Evolutionary conservation across 108 stramenopile species (phyloP), one percentile per base, ranked within the genome.

Genomic region (Skeletonema marinoi): DNA sequence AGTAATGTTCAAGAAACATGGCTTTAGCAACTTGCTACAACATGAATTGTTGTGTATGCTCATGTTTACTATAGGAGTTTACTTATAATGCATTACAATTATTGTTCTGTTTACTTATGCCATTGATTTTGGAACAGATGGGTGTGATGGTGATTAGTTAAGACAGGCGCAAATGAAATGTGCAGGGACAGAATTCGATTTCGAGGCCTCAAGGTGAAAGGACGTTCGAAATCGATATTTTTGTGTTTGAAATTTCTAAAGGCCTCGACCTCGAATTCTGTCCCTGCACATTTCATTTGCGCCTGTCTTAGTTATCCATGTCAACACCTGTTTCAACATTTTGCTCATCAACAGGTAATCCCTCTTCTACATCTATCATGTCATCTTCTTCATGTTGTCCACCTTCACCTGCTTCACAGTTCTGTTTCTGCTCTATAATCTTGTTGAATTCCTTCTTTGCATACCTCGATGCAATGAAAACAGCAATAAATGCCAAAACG

Each of bases 21-120:
- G 92, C 3, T 89, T 89, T 70, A 86, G 88, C 36, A 89, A 88
- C 38, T 89, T 86, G 79, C 71, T 85, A n/a, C 89, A 89, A 70
- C 89, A 92, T 61, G 63, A 78, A 42, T 62, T 92, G 8, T 63
- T 92, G 70, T 89, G 88, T 66, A 50, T 83, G 65, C 66, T 92
- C 2, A 85, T 69, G 44, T 65, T 90, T 70, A 82, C 87, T 16
- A 66, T 92, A 61, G 89, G 87, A 17, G 78, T 83, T 11, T 92
- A 89, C 71, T 66, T 92, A 32, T 92, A 60, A 75, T 61, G 19
- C 25, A 56, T 56, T 56, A 25, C 19, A 56, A 56, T 56, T 51
- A 51, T 19, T 51, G 4, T 19, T 51, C 7, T 19, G 6, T 7
- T 2, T 25, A 29, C 54, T 10, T 56, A 1, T 25, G n/a, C 54